Evolutionary conservation across 441 rosid genomes (phyloP).

Genomic region (Rhodomyrtus psidioides): DNA sequence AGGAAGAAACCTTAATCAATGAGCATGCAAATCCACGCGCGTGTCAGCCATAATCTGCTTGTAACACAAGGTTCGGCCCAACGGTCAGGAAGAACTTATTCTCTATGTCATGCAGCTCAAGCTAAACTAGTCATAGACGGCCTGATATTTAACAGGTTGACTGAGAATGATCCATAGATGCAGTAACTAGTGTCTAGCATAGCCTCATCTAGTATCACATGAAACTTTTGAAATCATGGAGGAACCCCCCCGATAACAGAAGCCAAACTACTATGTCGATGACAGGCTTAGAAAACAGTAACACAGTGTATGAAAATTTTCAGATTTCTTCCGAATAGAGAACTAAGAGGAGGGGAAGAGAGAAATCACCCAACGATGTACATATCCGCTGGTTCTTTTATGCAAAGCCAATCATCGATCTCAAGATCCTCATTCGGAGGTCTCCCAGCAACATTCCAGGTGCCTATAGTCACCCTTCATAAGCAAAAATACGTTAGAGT

Average conservation of each 20-base stretch:
- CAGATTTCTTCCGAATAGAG: background rate
- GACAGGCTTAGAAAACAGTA: background rate
- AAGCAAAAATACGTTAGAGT: background rate
- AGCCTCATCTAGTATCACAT: background rate
- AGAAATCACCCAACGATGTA: constrained; percentile 73
- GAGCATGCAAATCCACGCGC: background rate
- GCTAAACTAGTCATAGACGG: background rate
- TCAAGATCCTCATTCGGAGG: constrained; percentile 63
- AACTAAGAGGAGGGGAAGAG: background rate
- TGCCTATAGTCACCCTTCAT: constrained; percentile 67
- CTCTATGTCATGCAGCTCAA: background rate
- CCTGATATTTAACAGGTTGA: background rate
- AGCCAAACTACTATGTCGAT: background rate
- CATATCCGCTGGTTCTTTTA: constrained; percentile 78
- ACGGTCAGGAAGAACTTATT: background rate
- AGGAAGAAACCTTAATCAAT: background rate
- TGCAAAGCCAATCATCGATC: constrained; percentile 83
- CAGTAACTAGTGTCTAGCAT: background rate
- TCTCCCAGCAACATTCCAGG: constrained; percentile 99
- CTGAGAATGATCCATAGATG: background rate
- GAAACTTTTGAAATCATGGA: background rate
- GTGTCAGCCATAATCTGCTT: background rate
- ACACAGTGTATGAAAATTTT: background rate
- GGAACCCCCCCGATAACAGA: background rate
- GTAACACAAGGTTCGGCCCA: background rate